Evolutionary conservation across 2,329 filamentous ascomycete species (phyloP).

Genomic region (Rosellinia necatrix): DNA sequence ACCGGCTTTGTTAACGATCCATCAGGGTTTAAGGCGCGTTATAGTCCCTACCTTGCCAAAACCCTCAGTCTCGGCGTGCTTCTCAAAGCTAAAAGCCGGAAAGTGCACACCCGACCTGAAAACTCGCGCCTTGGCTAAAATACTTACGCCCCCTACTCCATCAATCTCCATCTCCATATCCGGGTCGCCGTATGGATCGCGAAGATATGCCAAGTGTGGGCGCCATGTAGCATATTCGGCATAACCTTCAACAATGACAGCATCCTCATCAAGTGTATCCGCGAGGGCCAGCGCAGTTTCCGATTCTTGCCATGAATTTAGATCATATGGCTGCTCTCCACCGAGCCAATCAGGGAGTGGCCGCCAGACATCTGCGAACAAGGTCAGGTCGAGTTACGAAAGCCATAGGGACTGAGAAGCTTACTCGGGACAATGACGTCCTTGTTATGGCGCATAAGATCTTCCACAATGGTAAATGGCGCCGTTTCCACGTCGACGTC

Average conservation of each 20-base stretch:
- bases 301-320: slow-evolving; percentile 99
- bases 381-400: not conserved
- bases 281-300: slow-evolving; percentile 93
- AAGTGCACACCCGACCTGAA: slow-evolving; percentile 97
- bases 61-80: slow-evolving; percentile 96
- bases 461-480: slow-evolving; percentile 93
- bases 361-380: slow-evolving; percentile 81
- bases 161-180: slow-evolving; percentile 99
- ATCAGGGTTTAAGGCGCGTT: slow-evolving; percentile 12
- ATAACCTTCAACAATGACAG: slow-evolving; percentile 98
- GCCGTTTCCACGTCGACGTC: slow-evolving; percentile 98
- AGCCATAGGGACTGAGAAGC: slow-evolving; percentile 45
- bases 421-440: slow-evolving; percentile 97
- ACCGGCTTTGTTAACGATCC: slow-evolving; percentile 23
- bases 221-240: slow-evolving; percentile 99
- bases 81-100: slow-evolving; percentile 97
- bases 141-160: slow-evolving; percentile 95
- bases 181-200: slow-evolving; percentile 94
- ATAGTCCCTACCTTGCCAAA: slow-evolving; percentile 82
- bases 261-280: slow-evolving; percentile 94
- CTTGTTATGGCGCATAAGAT: slow-evolving; percentile 98
- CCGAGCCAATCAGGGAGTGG: slow-evolving; percentile 99
- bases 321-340: slow-evolving; percentile 95
- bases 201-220: slow-evolving; percentile 92
- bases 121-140: slow-evolving; percentile 92